Percentiles rank a stretch among this genome's conserved stretches.
Conservation (phyloP, 1,139 yeast genomes). For the Yamadazyma taylorii region DNA sequence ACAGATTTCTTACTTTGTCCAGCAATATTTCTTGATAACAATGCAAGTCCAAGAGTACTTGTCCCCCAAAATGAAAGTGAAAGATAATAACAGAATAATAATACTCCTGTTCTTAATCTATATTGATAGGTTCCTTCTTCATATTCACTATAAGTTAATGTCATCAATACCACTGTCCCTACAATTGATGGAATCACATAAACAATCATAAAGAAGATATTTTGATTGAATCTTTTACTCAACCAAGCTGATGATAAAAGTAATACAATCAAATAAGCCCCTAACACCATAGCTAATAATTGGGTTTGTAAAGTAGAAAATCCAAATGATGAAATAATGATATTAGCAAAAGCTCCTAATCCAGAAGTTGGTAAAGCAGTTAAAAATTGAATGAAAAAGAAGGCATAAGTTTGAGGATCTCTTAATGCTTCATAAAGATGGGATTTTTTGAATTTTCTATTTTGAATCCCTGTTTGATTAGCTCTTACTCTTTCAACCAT, state of each 20-base stretch:
- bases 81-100: constrained; percentile 29
- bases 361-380: constrained; percentile 44
- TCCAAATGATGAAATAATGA: constrained; percentile 39
- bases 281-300: constrained; percentile 40
- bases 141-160: constrained; percentile 22
- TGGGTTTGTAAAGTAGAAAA: constrained; percentile 33
- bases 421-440: constrained; percentile 30
- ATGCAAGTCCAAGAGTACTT: constrained; percentile 29
- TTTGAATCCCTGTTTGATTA: constrained; percentile 37
- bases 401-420: constrained; percentile 41
- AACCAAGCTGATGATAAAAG: constrained; percentile 33
- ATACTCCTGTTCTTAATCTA: constrained; percentile 17
- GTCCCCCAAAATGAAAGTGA: constrained; percentile 31
- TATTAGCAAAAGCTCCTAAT: constrained; percentile 40
- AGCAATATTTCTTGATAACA: constrained; percentile 26
- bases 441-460: constrained; percentile 24
- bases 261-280: constrained; percentile 34
- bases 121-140: constrained; percentile 20
- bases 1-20: constrained; percentile 30
- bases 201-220: constrained; percentile 24
- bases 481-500: constrained; percentile 32
- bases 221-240: constrained; percentile 24
- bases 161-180: constrained; percentile 37
- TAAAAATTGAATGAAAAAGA: constrained; percentile 32
- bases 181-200: constrained; percentile 34